phyloP scores from a whole-genome alignment of 306 rosid species.

The Cajanus cajan region DNA sequence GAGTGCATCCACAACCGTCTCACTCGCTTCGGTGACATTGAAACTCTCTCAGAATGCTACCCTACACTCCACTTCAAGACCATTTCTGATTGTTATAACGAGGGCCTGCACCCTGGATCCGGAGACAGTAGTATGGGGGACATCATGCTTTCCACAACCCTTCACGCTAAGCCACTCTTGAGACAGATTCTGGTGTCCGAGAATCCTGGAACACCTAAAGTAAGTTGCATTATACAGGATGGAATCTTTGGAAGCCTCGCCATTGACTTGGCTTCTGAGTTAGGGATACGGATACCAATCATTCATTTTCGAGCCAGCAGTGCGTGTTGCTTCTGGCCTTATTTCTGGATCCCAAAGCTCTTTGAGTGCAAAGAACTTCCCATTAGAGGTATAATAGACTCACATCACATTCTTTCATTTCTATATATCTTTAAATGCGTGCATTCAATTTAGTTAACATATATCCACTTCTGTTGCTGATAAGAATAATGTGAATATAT shows the following conservation, averaged over 20 bases:
- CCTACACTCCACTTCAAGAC: slow-evolving; percentile 46
- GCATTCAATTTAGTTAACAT: no score
- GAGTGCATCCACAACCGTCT: slow-evolving; percentile 34
- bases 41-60: slow-evolving; percentile 17
- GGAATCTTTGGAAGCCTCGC: slow-evolving; percentile 35
- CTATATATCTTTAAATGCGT: no score
- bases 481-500: neutral
- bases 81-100: slow-evolving; percentile 34
- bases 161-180: slow-evolving; percentile 31
- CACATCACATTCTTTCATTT: no score
- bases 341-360: slow-evolving; percentile 30
- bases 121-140: neutral
- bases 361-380: slow-evolving; percentile 44
- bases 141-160: neutral
- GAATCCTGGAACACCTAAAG: no score
- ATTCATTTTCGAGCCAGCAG: slow-evolving; percentile 44
- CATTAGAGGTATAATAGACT: slow-evolving; percentile 41
- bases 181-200: slow-evolving; percentile 25
- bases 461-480: no score
- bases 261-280: slow-evolving; percentile 3
- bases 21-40: slow-evolving; percentile 14
- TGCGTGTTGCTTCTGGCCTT: slow-evolving; percentile 50
- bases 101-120: slow-evolving; percentile 27
- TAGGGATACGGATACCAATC: slow-evolving; percentile 24
- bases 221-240: slow-evolving; percentile 50